Evolutionary conservation across 257 asterid genomes (phyloP).

Genomic region (Craterostigma plantagineum): DNA sequence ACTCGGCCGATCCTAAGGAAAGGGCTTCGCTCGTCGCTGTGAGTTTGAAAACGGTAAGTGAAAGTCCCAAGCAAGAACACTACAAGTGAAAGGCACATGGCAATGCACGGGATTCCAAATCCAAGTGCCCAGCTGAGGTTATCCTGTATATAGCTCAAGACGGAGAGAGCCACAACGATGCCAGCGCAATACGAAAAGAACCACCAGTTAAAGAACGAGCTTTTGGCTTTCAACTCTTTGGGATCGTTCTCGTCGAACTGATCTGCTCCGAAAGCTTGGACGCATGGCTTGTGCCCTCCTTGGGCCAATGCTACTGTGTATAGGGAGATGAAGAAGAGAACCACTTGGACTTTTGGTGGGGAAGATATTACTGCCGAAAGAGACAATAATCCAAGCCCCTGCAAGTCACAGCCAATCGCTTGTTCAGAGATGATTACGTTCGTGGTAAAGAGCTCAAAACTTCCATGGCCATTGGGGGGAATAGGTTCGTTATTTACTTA

Average conservation of each 20-base stretch:
- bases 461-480: not conserved
- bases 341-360: conserved; percentile 23
- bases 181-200: conserved; percentile 29
- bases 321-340: conserved; percentile 40
- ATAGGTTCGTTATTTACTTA: not conserved
- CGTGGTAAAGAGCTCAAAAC: not conserved
- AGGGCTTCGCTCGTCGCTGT: conserved; percentile 23
- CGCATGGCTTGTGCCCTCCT: conserved; percentile 68
- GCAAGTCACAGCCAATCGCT: too few relatives aligned
- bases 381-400: conserved; percentile 23
- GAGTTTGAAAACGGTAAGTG: conserved; percentile 30
- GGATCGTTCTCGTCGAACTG: conserved; percentile 49
- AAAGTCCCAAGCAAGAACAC: conserved; percentile 32
- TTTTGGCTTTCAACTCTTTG: conserved; percentile 34
- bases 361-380: conserved; percentile 34
- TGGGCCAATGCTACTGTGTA: conserved; percentile 41
- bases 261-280: conserved; percentile 65
- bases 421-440: not conserved
- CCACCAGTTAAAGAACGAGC: conserved; percentile 83
- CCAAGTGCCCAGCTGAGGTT: conserved; percentile 64
- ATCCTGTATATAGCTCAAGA: conserved; percentile 52
- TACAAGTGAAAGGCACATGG: conserved; percentile 33
- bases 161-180: conserved; percentile 15
- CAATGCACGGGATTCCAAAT: conserved; percentile 54
- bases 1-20: conserved; percentile 37